phyloP scores from a whole-genome alignment of 768 basidiomycete genomes.

The Roridomyces roridus region DNA sequence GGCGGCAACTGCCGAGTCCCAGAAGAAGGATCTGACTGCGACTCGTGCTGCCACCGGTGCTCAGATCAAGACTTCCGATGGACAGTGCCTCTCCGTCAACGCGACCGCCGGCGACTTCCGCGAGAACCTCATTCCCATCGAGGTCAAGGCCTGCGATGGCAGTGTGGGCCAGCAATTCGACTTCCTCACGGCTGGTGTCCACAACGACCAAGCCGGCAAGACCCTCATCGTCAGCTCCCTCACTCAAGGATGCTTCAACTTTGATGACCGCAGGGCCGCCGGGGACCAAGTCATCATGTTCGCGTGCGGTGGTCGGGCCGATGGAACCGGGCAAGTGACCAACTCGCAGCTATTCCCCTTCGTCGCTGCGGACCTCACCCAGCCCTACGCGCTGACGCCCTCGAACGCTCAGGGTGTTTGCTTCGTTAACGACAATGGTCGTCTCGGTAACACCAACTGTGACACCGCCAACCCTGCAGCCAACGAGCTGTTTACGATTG shows the following conservation, averaged over 20 bases:
- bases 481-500: conserved; percentile 23
- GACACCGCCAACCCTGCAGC: conserved; percentile 11
- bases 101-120: conserved; percentile 35
- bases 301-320: conserved; percentile 32
- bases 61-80: conserved; percentile 31
- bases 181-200: conserved; percentile 30
- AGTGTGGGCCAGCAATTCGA: conserved; percentile 38
- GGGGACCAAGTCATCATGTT: conserved; percentile 32
- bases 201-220: conserved; percentile 26
- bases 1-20: conserved; percentile 25
- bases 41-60: conserved; percentile 33
- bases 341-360: conserved; percentile 31
- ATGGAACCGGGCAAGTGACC: conserved; percentile 27
- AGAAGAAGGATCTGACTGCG: conserved; percentile 32
- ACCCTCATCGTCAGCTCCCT: conserved; percentile 28
- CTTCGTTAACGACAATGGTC: conserved; percentile 21
- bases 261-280: conserved; percentile 26
- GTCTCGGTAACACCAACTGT: conserved; percentile 13
- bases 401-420: conserved; percentile 11
- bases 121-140: conserved; percentile 38
- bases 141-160: conserved; percentile 32
- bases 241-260: conserved; percentile 32
- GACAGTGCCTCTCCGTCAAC: conserved; percentile 34
- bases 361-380: conserved; percentile 10
- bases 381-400: conserved; percentile 17